These are phyloP conservation scores for Senecio squalidus DNA, from an alignment of 140 eudicot species.

Conservation along the genomic window DNA sequence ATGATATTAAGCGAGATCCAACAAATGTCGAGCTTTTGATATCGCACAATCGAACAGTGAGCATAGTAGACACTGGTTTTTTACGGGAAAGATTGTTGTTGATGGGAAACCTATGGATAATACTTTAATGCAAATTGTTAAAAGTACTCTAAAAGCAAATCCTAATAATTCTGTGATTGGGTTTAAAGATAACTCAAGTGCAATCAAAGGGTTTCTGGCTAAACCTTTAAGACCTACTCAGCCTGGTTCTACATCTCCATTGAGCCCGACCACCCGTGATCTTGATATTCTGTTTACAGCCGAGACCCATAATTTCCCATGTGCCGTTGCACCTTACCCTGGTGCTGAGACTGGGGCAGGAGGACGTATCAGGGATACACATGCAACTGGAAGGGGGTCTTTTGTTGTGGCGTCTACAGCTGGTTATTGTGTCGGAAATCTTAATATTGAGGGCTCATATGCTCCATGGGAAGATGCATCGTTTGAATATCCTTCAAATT, in stretches of 20 bases:
- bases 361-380: constrained; percentile 85
- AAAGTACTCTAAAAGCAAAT: constrained; percentile 71
- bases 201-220: constrained; percentile 76
- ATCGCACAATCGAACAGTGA: constrained; percentile 96
- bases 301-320: constrained; percentile 97
- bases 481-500: constrained; percentile 70
- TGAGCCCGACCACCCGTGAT: constrained; percentile 39
- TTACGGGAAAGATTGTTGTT: constrained; percentile 72
- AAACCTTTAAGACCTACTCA: constrained; percentile 61
- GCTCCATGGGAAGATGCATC: constrained; percentile 95
- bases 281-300: constrained; percentile 92
- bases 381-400: constrained; percentile 92
- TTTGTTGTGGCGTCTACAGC: constrained; percentile 86
- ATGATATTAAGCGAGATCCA: constrained; percentile 82
- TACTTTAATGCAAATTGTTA: constrained; percentile 88
- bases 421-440: constrained; percentile 96
- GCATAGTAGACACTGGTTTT: constrained; percentile 97
- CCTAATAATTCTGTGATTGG: constrained; percentile 96
- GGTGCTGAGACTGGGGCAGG: constrained; percentile 99
- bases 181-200: constrained; percentile 93
- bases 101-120: constrained; percentile 68
- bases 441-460: constrained; percentile 70
- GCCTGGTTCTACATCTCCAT: constrained; percentile 73
- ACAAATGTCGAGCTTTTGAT: constrained; percentile 89
- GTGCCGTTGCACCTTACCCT: constrained; percentile 99